Evolutionary conservation across 2,329 filamentous ascomycete species (phyloP).

Genomic region (Ophiostoma piceae): DNA sequence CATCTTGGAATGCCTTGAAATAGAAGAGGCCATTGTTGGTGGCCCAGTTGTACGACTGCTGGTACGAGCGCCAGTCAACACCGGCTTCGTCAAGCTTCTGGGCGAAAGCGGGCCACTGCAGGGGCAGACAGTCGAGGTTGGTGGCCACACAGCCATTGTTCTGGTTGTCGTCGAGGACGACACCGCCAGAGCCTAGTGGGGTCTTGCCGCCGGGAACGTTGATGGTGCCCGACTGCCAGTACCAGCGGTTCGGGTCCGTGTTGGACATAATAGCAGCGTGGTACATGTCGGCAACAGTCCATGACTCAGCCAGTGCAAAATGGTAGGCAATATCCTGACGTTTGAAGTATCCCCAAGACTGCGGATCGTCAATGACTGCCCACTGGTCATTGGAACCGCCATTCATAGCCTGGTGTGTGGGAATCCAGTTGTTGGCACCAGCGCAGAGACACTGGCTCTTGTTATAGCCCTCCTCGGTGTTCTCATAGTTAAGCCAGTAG

Average conservation of each 20-base stretch:
- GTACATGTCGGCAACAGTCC: conserved; percentile 51
- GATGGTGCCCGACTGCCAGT: conserved; percentile 40
- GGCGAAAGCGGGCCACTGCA: conserved; percentile 49
- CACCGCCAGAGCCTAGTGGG: conserved; percentile 35
- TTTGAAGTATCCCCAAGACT: conserved; percentile 48
- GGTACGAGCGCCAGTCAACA: conserved; percentile 48
- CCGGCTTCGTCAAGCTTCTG: conserved; percentile 46
- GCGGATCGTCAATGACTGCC: conserved; percentile 46
- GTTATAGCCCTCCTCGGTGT: conserved; percentile 36
- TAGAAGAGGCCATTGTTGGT: conserved; percentile 51
- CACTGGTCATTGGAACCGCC: conserved; percentile 47
- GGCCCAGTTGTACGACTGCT: conserved; percentile 45
- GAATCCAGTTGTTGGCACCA: conserved; percentile 47
- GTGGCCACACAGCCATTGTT: conserved; percentile 42
- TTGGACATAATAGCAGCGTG: conserved; percentile 43
- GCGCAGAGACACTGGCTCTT: conserved; percentile 50
- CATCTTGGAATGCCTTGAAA: conserved; percentile 49
- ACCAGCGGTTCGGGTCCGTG: conserved; percentile 46
- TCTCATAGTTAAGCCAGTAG: conserved; percentile 49
- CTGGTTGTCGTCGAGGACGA: conserved; percentile 46
- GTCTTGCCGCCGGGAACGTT: conserved; percentile 44
- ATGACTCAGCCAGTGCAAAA: conserved; percentile 50
- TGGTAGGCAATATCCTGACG: conserved; percentile 49
- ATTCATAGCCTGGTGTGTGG: conserved; percentile 49
- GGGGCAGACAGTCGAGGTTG: conserved; percentile 47